A percentile compares a stretch with the other conserved stretches of the same genome.
These are phyloP conservation scores for Ramaria sp. DNA, from an alignment of 768 basidiomycete species.

Conservation along the genomic window DNA sequence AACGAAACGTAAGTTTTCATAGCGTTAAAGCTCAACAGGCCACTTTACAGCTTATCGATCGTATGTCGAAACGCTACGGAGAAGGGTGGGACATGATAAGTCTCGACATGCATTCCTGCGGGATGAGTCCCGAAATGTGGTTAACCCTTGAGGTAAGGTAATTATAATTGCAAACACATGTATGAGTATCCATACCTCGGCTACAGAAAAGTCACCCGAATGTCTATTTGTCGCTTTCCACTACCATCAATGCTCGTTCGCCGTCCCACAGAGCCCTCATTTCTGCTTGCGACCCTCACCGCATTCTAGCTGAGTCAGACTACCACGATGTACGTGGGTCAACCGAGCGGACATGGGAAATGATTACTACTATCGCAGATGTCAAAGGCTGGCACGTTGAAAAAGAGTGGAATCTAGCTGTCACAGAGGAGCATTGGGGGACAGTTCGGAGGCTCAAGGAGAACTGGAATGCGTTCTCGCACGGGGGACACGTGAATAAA, in stretches of 20 bases:
- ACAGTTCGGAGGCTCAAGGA: conserved; percentile 51
- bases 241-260: conserved; percentile 70
- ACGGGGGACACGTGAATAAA: conserved; percentile 30
- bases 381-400: conserved; percentile 75
- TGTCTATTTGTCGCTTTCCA: conserved; percentile 80
- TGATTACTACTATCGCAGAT: conserved; percentile 58
- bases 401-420: conserved; percentile 33
- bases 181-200: background rate
- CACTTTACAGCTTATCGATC: conserved; percentile 54
- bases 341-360: conserved; percentile 61
- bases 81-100: conserved; percentile 54
- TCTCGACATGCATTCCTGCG: conserved; percentile 86
- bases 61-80: conserved; percentile 48
- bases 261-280: conserved; percentile 55
- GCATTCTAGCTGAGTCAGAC: conserved; percentile 84
- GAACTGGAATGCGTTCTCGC: conserved; percentile 60
- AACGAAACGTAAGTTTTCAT: conserved; percentile 76
- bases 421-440: conserved; percentile 38
- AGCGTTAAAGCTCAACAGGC: conserved; percentile 68
- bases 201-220: conserved; percentile 58
- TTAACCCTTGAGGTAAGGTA: conserved; percentile 47
- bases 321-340: conserved; percentile 54
- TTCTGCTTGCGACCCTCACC: conserved; percentile 43
- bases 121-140: conserved; percentile 71
- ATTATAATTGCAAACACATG: conserved; percentile 21